A percentile compares a stretch with the other conserved stretches of the same genome.
Evolutionary conservation across 2,329 filamentous ascomycete genomes (phyloP).

Genomic region (Thelonectria rubi): DNA sequence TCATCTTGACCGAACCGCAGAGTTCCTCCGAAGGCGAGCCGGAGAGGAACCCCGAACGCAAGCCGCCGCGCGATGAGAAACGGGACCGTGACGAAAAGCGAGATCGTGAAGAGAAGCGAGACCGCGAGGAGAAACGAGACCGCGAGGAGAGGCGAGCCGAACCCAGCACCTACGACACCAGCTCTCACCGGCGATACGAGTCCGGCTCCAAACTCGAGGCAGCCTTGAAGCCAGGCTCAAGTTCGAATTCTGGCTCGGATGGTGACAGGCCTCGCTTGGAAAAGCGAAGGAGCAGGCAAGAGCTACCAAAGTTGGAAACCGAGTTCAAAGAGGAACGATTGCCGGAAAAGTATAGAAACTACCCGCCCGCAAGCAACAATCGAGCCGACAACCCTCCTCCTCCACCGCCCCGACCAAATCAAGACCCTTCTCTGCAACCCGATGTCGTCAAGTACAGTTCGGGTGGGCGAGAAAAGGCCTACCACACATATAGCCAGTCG

Average conservation of each 20-base stretch:
- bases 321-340: constrained; percentile 43
- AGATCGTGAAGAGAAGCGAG: constrained; percentile 26
- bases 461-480: constrained; percentile 54
- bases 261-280: constrained; percentile 38
- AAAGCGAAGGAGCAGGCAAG: constrained; percentile 47
- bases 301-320: constrained; percentile 58
- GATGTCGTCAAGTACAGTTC: constrained; percentile 53
- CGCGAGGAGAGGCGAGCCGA: background rate
- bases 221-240: constrained; percentile 32
- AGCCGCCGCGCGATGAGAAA: constrained; percentile 21
- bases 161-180: constrained; percentile 20
- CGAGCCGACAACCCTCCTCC: constrained; percentile 46
- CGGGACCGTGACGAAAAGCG: background rate
- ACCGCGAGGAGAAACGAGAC: background rate
- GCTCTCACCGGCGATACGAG: constrained; percentile 11
- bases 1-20: constrained; percentile 58
- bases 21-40: constrained; percentile 36
- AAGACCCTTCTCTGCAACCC: constrained; percentile 53
- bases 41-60: constrained; percentile 37
- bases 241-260: constrained; percentile 27
- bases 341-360: constrained; percentile 47
- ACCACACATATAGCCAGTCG: constrained; percentile 45
- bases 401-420: constrained; percentile 40
- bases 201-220: constrained; percentile 24
- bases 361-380: constrained; percentile 47